Evolutionary conservation across 768 basidiomycete genomes (phyloP), one percentile per base, ranked within the genome.

Genomic region (Boletellus emodensis): DNA sequence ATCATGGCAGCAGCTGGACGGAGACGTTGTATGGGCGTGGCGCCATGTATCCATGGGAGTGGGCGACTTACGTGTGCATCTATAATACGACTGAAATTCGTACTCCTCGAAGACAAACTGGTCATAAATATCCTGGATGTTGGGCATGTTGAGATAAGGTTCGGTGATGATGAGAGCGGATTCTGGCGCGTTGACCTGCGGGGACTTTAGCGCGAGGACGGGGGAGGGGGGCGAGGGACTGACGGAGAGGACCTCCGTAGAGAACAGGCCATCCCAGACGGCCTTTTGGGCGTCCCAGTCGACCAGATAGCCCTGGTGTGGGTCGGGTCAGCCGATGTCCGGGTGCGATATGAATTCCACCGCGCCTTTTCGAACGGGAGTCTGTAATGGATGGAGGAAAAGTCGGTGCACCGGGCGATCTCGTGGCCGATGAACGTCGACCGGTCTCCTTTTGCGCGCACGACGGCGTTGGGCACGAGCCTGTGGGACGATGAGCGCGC

Each of bases 81-180:
- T 80, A 61, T 81, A 76, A 66, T 90, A 93, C 41, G 89, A 83
- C 41, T 78, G 75, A 64, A 95, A 96, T 60, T 94, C 94, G 72
- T 94, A 98, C 70, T 97, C 93, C 66, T 97, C 94, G 61, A 96
- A 97, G 3, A 95, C 76, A 64, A 98, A 88, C 68, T 97, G 92
- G 65, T 98, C 94, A 61, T 94, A 94, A 32, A 90, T 79, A 24
- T 93, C 90, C 69, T 93, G 90, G 12, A 96, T 81, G 62, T 91
- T 93, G 22, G 91, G 89, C 9, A 94, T 73, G 71, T 97, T 94
- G 77, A 95, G 90, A 64, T 90, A 91, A 6, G 94, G 93, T 70
- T 97, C 94, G 6, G 95, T 96, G 49, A 97, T 79, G 43, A 97
- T 73, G 33, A 97, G 73, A 4, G 87, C 84, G 0, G 86, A 81